These are phyloP conservation scores for Oryza glaberrima DNA, from an alignment of 176 grass and related monocot species.

Conservation along the genomic window DNA sequence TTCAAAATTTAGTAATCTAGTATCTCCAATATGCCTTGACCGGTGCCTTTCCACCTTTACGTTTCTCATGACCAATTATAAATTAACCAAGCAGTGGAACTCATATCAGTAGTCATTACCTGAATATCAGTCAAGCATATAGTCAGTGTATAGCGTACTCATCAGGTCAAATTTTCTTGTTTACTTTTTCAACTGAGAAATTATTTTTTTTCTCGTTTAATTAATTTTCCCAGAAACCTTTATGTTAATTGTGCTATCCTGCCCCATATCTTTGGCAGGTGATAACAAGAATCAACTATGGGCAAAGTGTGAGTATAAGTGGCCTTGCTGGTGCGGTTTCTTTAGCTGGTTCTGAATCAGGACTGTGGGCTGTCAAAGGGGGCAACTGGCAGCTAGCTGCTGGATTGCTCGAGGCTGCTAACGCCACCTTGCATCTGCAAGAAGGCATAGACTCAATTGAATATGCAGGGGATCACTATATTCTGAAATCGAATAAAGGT, in stretches of 20 bases:
- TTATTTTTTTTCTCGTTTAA: not conserved
- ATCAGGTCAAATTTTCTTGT: not conserved
- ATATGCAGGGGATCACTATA: conserved; percentile 67
- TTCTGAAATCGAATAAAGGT: conserved; percentile 73
- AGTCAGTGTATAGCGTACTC: not conserved
- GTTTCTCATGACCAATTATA: not conserved
- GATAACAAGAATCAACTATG: conserved; percentile 97
- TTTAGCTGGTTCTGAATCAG: conserved; percentile 81
- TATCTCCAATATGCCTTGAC: not conserved
- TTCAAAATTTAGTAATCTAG: not conserved
- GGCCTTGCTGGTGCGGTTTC: conserved; percentile 83
- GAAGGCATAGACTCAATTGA: conserved; percentile 76
- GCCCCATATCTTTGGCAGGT: conserved; percentile 48
- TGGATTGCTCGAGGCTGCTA: conserved; percentile 70
- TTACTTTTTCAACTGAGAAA: not conserved
- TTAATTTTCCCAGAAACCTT: not conserved
- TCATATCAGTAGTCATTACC: not conserved
- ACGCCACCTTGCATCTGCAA: conserved; percentile 75
- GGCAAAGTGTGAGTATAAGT: conserved; percentile 73
- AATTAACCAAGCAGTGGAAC: not conserved
- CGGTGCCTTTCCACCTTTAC: not conserved
- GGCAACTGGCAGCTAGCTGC: conserved; percentile 79
- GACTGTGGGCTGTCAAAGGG: conserved; percentile 80
- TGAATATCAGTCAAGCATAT: not conserved
- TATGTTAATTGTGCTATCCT: not conserved